Percentiles rank a stretch among this genome's conserved stretches.
Evolutionary conservation across 2,329 filamentous ascomycete genomes (phyloP).

Genomic region (Penicillium sumatraense): DNA sequence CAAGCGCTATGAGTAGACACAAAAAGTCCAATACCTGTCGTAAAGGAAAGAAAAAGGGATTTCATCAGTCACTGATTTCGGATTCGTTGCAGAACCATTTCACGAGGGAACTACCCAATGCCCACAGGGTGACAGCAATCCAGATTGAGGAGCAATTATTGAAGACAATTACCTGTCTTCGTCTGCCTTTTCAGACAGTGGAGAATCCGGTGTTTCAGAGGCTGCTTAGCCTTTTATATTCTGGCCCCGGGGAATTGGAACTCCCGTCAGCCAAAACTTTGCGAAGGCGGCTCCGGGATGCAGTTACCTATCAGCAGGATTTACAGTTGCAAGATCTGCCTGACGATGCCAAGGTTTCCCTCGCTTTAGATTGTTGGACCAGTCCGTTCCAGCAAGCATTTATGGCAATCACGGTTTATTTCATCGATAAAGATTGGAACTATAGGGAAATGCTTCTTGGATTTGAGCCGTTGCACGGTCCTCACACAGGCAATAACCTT

Average conservation of each 20-base stretch:
- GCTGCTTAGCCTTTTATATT: constrained; percentile 2
- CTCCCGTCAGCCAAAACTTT: constrained; percentile 4
- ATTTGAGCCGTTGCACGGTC: constrained; percentile 3
- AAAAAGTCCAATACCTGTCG: constrained; percentile 7
- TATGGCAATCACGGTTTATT: constrained; percentile 5
- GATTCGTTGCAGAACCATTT: constrained; percentile 1
- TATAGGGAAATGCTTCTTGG: constrained; percentile 7
- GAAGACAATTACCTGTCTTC: constrained; percentile 6
- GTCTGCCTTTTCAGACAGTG: constrained; percentile 5
- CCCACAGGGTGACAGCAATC: neutral
- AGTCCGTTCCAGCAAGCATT: constrained; percentile 5
- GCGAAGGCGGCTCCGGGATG: constrained; percentile 1
- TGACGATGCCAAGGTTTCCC: neutral
- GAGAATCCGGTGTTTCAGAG: constrained; percentile 5
- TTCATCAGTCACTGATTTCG: neutral
- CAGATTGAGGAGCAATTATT: constrained; percentile 2
- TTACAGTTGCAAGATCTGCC: neutral
- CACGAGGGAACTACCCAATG: neutral
- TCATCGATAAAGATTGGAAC: constrained; percentile 5
- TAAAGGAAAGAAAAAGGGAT: constrained; percentile 2
- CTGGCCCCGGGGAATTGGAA: constrained; percentile 1
- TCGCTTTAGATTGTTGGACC: constrained; percentile 4
- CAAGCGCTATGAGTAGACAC: constrained; percentile 4
- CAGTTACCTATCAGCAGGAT: neutral
- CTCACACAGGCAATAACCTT: neutral